Base-by-base conservation (phyloP, 129 eudicot genomes). In the Lactuca saligna region DNA sequence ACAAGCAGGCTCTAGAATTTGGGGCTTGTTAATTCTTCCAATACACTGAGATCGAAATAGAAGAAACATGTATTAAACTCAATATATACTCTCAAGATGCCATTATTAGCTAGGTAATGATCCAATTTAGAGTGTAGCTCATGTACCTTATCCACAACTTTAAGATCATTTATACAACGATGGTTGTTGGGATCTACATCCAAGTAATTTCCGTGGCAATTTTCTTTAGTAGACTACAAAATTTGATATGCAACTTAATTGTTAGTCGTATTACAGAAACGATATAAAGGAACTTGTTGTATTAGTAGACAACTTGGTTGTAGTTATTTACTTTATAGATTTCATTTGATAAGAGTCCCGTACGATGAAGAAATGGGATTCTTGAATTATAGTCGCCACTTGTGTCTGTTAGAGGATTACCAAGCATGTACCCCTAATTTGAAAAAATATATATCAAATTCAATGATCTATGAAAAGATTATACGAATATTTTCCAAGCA, bases 1-100 rank as follows among this genome's bases (percentile, higher is more conserved):
- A 69, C 80, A 76, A 17, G 8, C 6, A 15, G 81, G 82, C 41
- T 78, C 82, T 68, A 78, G 65, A 64, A 78, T 68, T 0, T 78
- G 72, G 46, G 48, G 0, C 35, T 0, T 0, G 4, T 17, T 7
- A 29, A 64, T 64, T 57, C 75, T 17, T 54, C n/a, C 77, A 46
- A 78, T 62, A 55, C 82, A 78, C 78, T 71, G 38, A 63, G 14
- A 25, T 33, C 1, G 34, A 39, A 17, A 57, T 50, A 8, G 15
- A 15, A 46, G 46, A 29, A 61, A 25, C 29, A 71, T n/a, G 7
- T 32, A 32, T 56, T 34, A 50, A 33, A 33, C 31, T 17, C 6
- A 20, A 73, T 39, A 60, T 7, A 2, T 14, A 56, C 29, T 42
- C 35, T 65, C 14, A 65, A 9, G 20, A 17, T 17, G 35, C 9